Evolutionary conservation across 2,329 filamentous ascomycete species (phyloP).

Genomic region (Leptographium wingfieldii): DNA sequence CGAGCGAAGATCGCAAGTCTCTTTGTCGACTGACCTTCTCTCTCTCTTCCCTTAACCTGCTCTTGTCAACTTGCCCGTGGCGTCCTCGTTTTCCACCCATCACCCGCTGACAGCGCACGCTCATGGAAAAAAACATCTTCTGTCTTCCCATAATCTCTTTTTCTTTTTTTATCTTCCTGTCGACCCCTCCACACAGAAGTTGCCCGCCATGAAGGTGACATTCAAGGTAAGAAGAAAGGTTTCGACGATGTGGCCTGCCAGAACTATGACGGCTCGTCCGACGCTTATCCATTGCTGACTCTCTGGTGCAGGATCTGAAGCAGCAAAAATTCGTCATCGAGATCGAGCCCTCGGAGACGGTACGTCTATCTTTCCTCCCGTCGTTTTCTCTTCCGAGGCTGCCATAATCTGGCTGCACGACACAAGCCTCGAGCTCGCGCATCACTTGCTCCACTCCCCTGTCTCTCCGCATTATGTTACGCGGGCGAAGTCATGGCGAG

Average conservation of each 20-base stretch:
- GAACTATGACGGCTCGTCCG: neutral
- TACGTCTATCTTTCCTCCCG: constrained; percentile 33
- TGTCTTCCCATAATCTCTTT: neutral
- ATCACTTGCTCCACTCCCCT: neutral
- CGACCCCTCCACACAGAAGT: neutral
- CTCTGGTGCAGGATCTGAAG: constrained; percentile 72
- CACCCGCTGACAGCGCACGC: too few relatives aligned
- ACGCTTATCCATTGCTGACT: neutral
- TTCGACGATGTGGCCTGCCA: neutral
- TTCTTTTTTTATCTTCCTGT: neutral
- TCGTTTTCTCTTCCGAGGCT: neutral
- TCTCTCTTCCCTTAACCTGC: neutral
- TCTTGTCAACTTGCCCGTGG: neutral
- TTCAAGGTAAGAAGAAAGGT: constrained; percentile 41
- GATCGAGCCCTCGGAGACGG: constrained; percentile 81
- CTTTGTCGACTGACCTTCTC: neutral
- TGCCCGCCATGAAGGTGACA: constrained; percentile 54
- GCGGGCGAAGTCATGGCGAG: neutral
- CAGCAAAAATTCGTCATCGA: constrained; percentile 98
- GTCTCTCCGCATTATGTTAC: neutral
- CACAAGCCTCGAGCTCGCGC: neutral
- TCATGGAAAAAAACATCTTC: neutral
- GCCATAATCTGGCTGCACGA: neutral
- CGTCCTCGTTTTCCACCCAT: neutral
- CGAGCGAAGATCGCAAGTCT: neutral